Evolutionary conservation across 1,284 basidiomycete species (phyloP).

Genomic region (Leccinum solheimii): DNA sequence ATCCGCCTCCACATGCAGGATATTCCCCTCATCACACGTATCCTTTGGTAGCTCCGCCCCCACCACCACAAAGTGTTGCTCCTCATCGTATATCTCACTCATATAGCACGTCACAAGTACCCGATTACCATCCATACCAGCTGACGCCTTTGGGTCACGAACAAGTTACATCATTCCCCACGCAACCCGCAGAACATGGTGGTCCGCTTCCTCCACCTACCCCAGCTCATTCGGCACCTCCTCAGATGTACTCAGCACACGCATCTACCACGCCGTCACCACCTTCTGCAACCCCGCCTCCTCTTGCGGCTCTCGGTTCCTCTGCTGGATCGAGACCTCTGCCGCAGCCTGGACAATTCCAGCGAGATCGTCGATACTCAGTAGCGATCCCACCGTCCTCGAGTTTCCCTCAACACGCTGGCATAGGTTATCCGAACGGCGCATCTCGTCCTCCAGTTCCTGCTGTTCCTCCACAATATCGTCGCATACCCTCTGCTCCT

Average conservation of each 20-base stretch:
- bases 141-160: constrained; percentile 21
- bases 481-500: constrained; percentile 30
- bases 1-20: constrained; percentile 15
- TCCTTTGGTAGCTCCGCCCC: constrained; percentile 10
- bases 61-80: constrained; percentile 22
- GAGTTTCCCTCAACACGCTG: constrained; percentile 31
- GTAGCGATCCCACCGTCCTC: constrained; percentile 38
- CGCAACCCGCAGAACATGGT: constrained; percentile 29
- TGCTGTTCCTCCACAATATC: constrained; percentile 27
- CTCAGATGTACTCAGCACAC: constrained; percentile 34
- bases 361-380: constrained; percentile 37
- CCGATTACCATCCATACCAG: constrained; percentile 30
- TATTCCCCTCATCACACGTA: constrained; percentile 39
- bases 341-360: constrained; percentile 43
- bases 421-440: constrained; percentile 19
- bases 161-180: constrained; percentile 27
- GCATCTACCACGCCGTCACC: constrained; percentile 36
- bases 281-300: constrained; percentile 31
- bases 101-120: constrained; percentile 24
- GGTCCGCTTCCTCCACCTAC: constrained; percentile 25
- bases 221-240: constrained; percentile 26
- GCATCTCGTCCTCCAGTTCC: constrained; percentile 23
- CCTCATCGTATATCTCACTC: constrained; percentile 30
- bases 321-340: constrained; percentile 54
- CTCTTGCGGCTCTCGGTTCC: constrained; percentile 36